A percentile compares a stretch with the other conserved stretches of the same genome.
Conservation (phyloP, 805 yeast genomes). For the Nakazawaea pomicola region DNA sequence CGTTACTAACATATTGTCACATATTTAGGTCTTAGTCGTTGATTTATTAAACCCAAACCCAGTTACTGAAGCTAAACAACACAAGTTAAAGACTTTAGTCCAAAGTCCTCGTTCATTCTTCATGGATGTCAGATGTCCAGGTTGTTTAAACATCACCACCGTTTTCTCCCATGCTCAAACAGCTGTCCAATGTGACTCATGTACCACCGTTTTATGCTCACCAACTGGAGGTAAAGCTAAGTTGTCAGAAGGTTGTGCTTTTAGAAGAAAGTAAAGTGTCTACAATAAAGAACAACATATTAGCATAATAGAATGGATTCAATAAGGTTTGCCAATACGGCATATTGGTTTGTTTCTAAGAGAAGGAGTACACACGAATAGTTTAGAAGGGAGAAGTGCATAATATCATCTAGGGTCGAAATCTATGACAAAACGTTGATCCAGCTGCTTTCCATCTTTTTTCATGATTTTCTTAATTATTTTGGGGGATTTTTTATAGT, state of each 20-base stretch:
- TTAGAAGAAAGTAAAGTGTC: constrained; percentile 98
- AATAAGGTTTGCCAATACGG: no score
- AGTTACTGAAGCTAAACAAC: constrained; percentile 93
- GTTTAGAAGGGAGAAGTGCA: constrained; percentile 1
- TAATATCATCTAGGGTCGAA: constrained; percentile 3
- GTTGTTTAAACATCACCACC: constrained; percentile 98
- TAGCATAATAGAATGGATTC: no score
- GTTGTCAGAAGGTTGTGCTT: constrained; percentile 98
- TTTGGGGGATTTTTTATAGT: constrained; percentile 10
- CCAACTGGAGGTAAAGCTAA: constrained; percentile 99
- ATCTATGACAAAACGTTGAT: constrained; percentile 4
- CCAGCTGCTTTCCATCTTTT: constrained; percentile 6
- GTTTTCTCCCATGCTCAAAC: constrained; percentile 99
- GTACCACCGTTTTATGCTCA: constrained; percentile 96
- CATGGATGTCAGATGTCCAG: constrained; percentile 99
- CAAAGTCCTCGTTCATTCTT: constrained; percentile 98
- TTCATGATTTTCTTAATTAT: constrained; percentile 8
- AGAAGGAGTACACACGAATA: background rate
- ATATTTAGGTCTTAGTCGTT: constrained; percentile 87
- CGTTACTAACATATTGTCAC: background rate
- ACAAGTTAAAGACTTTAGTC: constrained; percentile 96
- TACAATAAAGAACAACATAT: no score
- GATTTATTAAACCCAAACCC: constrained; percentile 98
- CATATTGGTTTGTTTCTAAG: no score
- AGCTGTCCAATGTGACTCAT: constrained; percentile 98